Conservation (phyloP, 352 stramenopile genomes). For the Pythium folliculosum region DNA sequence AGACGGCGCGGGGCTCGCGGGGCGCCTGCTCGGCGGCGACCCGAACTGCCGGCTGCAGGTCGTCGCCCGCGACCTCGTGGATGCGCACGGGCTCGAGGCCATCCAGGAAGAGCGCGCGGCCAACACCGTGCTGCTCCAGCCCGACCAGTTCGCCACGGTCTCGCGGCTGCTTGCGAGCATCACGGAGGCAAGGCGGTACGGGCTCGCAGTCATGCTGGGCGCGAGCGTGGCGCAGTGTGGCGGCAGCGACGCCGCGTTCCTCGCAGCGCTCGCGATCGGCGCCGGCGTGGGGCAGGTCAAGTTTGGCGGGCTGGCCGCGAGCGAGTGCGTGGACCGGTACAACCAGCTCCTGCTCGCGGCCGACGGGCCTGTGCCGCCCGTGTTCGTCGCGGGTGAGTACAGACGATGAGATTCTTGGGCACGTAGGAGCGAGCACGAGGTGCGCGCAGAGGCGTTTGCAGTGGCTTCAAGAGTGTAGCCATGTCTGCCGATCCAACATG, state of each 20-base stretch:
- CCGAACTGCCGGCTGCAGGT: constrained; percentile 52
- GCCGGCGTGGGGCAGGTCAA: constrained; percentile 66
- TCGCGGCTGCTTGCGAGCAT: constrained; percentile 45
- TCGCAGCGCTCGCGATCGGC: constrained; percentile 52
- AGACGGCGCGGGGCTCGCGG: constrained; percentile 9
- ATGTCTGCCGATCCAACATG: too few relatives aligned
- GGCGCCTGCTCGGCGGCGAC: constrained; percentile 38
- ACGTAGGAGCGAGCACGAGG: too few relatives aligned
- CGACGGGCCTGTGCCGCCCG: constrained; percentile 43
- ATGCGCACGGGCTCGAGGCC: constrained; percentile 39
- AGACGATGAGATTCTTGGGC: constrained; percentile 21
- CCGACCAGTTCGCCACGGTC: constrained; percentile 51
- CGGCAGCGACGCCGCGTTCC: constrained; percentile 29
- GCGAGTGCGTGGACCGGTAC: constrained; percentile 54
- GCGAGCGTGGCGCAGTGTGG: constrained; percentile 33
- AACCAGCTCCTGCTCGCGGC: constrained; percentile 53
- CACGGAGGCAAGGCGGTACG: constrained; percentile 48
- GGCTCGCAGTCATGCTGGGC: constrained; percentile 54
- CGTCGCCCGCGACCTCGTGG: constrained; percentile 40
- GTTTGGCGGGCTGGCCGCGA: constrained; percentile 55
- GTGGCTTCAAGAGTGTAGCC: too few relatives aligned
- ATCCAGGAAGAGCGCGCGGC: constrained; percentile 57
- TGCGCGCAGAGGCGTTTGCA: too few relatives aligned
- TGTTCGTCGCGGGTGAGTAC: constrained; percentile 43
- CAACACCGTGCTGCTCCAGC: constrained; percentile 60